Evolutionary conservation across 768 basidiomycete genomes (phyloP).

Genomic region (Hygrocybe coccinea): DNA sequence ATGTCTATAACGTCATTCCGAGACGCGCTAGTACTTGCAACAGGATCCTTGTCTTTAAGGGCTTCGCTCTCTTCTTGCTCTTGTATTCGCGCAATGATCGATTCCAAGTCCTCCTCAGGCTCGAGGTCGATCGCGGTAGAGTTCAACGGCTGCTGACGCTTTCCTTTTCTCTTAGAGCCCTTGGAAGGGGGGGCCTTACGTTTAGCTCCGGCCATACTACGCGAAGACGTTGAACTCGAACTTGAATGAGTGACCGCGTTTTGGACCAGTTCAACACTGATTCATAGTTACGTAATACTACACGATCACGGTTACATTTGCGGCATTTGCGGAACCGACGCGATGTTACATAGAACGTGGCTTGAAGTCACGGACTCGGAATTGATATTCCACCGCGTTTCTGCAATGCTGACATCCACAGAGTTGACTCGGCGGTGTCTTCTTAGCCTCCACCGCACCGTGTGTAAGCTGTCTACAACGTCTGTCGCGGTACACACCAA

Average conservation of each 20-base stretch:
- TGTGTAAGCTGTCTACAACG: conserved; percentile 15
- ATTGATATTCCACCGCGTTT: not conserved
- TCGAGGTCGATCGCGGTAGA: conserved; percentile 10
- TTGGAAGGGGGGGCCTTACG: not conserved
- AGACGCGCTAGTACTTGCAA: not conserved
- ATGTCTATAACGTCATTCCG: conserved; percentile 12
- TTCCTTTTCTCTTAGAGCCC: not conserved
- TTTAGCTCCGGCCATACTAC: not conserved
- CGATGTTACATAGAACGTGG: too few species aligned
- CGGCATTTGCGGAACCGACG: too few species aligned
- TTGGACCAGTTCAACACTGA: too few species aligned
- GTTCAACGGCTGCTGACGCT: not conserved
- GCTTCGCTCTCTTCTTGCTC: conserved; percentile 42
- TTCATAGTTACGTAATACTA: too few species aligned
- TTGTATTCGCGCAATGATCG: conserved; percentile 38
- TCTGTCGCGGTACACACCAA: conserved; percentile 17
- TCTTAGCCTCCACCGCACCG: not conserved
- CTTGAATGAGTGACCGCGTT: too few species aligned
- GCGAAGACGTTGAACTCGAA: too few species aligned
- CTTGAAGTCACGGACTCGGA: too few species aligned
- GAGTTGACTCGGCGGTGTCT: not conserved
- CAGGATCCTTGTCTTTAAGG: conserved; percentile 30
- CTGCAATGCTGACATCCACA: not conserved
- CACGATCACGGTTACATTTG: too few species aligned
- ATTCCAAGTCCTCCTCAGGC: conserved; percentile 38